phyloP scores from a whole-genome alignment of 306 rosid species.

The Cercis canadensis region DNA sequence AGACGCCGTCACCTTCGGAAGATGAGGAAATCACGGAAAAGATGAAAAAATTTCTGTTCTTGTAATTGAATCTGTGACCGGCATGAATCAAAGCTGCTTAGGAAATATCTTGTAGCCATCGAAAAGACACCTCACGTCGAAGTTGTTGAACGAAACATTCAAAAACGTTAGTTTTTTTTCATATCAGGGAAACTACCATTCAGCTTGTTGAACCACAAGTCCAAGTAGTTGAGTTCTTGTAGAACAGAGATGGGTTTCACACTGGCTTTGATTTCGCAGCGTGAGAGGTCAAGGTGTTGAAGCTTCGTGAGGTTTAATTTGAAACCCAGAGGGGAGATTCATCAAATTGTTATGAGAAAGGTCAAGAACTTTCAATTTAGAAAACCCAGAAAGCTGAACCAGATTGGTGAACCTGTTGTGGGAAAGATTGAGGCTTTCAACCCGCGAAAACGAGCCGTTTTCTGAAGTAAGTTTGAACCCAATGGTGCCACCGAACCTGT shows the following conservation, averaged over 20 bases:
- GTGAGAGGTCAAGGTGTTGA: slow-evolving; percentile 61
- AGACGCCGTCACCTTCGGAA: too few species aligned
- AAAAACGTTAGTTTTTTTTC: slow-evolving; percentile 47
- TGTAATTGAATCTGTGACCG: slow-evolving; percentile 48
- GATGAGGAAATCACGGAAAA: too few species aligned
- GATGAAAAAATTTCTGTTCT: too few species aligned
- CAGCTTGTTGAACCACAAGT: slow-evolving; percentile 68
- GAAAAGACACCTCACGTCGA: slow-evolving; percentile 38
- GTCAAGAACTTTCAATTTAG: slow-evolving; percentile 59
- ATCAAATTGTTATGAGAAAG: slow-evolving; percentile 61
- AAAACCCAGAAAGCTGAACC: slow-evolving; percentile 59
- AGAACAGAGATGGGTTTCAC: slow-evolving; percentile 65
- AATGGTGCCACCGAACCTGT: slow-evolving; percentile 76
- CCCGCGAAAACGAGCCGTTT: slow-evolving; percentile 45
- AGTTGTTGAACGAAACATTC: slow-evolving; percentile 72
- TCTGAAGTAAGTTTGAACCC: slow-evolving; percentile 39
- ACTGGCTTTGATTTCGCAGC: slow-evolving; percentile 63
- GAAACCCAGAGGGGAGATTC: slow-evolving; percentile 62
- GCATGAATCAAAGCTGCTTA: slow-evolving; percentile 64
- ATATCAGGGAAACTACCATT: slow-evolving; percentile 82
- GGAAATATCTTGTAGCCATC: slow-evolving; percentile 54
- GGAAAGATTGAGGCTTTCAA: slow-evolving; percentile 75
- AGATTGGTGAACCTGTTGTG: slow-evolving; percentile 75
- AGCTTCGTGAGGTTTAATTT: slow-evolving; percentile 55
- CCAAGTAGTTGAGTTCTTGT: slow-evolving; percentile 55